Evolutionary conservation across 2,329 filamentous ascomycete genomes (phyloP), one percentile per base, ranked within the genome.

Genomic region (Ceratocystis colombiana): DNA sequence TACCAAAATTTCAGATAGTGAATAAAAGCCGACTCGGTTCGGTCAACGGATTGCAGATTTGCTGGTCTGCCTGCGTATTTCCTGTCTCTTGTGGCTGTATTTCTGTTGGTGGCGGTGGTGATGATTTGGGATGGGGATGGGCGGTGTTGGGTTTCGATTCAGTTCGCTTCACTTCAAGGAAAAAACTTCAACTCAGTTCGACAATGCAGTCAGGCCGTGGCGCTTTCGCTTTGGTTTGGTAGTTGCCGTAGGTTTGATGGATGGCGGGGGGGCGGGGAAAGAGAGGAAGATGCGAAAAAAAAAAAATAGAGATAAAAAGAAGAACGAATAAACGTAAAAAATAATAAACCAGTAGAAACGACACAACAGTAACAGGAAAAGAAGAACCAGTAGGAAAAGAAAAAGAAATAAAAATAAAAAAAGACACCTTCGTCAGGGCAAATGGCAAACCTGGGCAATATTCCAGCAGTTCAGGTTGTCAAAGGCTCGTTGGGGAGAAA

Each of bases 381-480:
- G 55, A 55, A n/a, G 22, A 53, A 64, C 48, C 12, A 44, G 53
- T 33, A 33, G 25, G 37, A 41, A 41, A 41, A 41, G 37, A 41
- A 15, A 15, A 12, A 10, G 37, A 41, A 37, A 55, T 37, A n/a
- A 41, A 33, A 55, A 55, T 37, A 33, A 55, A 55, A 65, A n/a
- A 48, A 50, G 25, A 15, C 25, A 62, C 37, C 44, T 62, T 44
- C 15, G 61, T 62, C 61, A 15, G 41, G 44, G 61, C 61, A 46
- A 28, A 59, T 59, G 55, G 55, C 55, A 45, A 44, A 61, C 67
- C 67, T 64, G 67, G 64, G 67, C 67, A 68, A 68, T 68, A 68
- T 68, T 68, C 64, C 67, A 68, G 67, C 67, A 62, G 62, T 59
- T 61, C 64, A 64, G 67, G 64, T 67, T 53, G 46, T 48, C 46